Conservation (phyloP, 2,329 filamentous ascomycete species). For the Tolypocladium ophioglossoides region DNA sequence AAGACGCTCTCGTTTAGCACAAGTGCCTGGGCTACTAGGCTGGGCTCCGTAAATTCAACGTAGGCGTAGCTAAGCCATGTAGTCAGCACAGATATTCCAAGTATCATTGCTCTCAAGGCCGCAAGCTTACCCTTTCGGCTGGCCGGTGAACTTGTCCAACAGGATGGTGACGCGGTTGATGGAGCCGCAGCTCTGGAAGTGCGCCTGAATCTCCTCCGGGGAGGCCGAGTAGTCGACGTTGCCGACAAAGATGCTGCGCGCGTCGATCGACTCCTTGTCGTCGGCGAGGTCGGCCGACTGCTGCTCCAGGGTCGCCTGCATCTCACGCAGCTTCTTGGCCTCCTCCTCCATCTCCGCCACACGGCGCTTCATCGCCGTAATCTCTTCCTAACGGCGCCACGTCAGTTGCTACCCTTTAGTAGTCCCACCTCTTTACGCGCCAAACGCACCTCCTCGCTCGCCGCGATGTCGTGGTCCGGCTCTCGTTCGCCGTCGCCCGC, state of each 20-base stretch:
- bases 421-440: conserved; percentile 15
- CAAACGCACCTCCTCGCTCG: conserved; percentile 25
- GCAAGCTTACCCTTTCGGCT: conserved; percentile 79
- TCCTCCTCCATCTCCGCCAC: conserved; percentile 89
- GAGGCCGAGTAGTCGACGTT: conserved; percentile 97
- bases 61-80: conserved; percentile 71
- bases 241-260: conserved; percentile 92
- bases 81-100: background rate
- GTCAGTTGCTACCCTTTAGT: conserved; percentile 17
- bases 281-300: conserved; percentile 75
- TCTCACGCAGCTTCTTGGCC: conserved; percentile 74
- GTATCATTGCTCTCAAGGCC: background rate
- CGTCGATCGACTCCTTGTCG: conserved; percentile 92
- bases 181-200: conserved; percentile 93
- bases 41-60: conserved; percentile 94
- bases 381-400: conserved; percentile 52
- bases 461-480: conserved; percentile 18
- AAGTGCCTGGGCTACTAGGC: conserved; percentile 82
- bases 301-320: conserved; percentile 78
- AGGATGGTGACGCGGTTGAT: conserved; percentile 98
- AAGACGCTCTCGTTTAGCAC: conserved; percentile 96
- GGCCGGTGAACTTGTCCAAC: conserved; percentile 94
- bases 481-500: conserved; percentile 17
- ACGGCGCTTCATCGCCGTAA: conserved; percentile 75
- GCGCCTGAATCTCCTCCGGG: conserved; percentile 91